Base-by-base conservation (phyloP, 2,329 filamentous ascomycete species). In the Apiospora aurea region DNA sequence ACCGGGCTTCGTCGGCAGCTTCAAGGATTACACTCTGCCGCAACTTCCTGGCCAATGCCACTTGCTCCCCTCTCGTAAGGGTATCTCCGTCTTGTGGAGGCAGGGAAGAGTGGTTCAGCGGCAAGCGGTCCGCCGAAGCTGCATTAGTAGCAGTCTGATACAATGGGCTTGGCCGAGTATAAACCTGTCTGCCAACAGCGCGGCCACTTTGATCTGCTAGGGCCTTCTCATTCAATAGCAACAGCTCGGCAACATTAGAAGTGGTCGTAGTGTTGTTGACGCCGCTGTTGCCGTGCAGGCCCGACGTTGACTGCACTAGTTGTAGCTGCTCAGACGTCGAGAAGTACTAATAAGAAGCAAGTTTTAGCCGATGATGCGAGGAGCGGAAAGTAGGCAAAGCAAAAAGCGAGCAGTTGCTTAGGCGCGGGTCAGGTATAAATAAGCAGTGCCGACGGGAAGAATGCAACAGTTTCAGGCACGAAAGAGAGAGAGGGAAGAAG, bases 61-160 rank as follows among this genome's bases (percentile, higher is more conserved):
- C 81, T 74, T 90, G 90, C 81, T 94, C 92, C 79, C 93, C 90
- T 71, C 83, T 84, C 29, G 90, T 91, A 80, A 93, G 93, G 75
- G 92, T 88, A 76, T 88, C 88, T 76, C 88, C 88, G 76, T 88
- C 88, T 76, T 88, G 87, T 76, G 88, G 89, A 70, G 93, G 85
- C 77, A 92, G 34, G 34, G 93, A 74, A 90, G 87, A 24, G 49
- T 88, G 88, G 57, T 90, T 84, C 78, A 91, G 93, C 86, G 91
- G 93, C 74, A 88, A 85, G 71, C 86, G 87, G 76, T 92, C 89
- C 57, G 85, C 84, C 57, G 34, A 64, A 41, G 18, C 57, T 64
- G 57, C 57, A 64, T 64, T 41, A 64, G 57, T 64, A 38, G 57
- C 34, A 34, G 57, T n/a, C 34, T 64, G 57, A 21, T 41, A 41